Conservation (phyloP, 208 protist genomes). For the Phytomonas francai region DNA sequence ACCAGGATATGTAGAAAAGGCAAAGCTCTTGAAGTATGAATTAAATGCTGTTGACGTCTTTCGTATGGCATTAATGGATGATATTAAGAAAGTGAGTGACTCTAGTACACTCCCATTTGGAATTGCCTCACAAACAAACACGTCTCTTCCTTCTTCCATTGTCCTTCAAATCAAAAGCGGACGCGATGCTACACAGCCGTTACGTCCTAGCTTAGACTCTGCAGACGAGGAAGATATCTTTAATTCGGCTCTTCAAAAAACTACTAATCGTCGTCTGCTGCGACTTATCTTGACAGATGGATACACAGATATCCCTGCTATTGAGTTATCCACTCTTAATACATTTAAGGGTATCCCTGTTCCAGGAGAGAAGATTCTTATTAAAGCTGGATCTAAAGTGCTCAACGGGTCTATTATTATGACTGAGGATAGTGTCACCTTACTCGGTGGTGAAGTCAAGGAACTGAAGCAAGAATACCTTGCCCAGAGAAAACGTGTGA, state of each 20-base stretch:
- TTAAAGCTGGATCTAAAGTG: slow-evolving; percentile 55
- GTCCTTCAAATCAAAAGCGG: slow-evolving; percentile 70
- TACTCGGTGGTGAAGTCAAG: slow-evolving; percentile 60
- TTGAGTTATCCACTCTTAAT: slow-evolving; percentile 61
- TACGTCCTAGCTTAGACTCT: slow-evolving; percentile 56
- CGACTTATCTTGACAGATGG: slow-evolving; percentile 67
- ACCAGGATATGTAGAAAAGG: slow-evolving; percentile 45
- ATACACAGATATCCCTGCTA: slow-evolving; percentile 46
- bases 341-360: slow-evolving; percentile 56
- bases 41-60: slow-evolving; percentile 43
- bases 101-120: slow-evolving; percentile 44
- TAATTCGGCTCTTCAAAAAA: slow-evolving; percentile 34
- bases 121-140: slow-evolving; percentile 30
- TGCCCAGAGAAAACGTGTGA: slow-evolving; percentile 29
- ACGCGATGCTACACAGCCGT: slow-evolving; percentile 72
- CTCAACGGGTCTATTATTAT: slow-evolving; percentile 69
- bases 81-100: slow-evolving; percentile 56
- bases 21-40: slow-evolving; percentile 9
- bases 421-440: slow-evolving; percentile 40
- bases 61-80: slow-evolving; percentile 36
- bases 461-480: slow-evolving; percentile 71
- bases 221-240: slow-evolving; percentile 45
- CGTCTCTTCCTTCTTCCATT: slow-evolving; percentile 29
- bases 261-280: slow-evolving; percentile 48
- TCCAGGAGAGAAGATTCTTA: slow-evolving; percentile 66